These are phyloP conservation scores for Fraxinus anomala DNA, from an alignment of 257 asterid species.

Conservation along the genomic window DNA sequence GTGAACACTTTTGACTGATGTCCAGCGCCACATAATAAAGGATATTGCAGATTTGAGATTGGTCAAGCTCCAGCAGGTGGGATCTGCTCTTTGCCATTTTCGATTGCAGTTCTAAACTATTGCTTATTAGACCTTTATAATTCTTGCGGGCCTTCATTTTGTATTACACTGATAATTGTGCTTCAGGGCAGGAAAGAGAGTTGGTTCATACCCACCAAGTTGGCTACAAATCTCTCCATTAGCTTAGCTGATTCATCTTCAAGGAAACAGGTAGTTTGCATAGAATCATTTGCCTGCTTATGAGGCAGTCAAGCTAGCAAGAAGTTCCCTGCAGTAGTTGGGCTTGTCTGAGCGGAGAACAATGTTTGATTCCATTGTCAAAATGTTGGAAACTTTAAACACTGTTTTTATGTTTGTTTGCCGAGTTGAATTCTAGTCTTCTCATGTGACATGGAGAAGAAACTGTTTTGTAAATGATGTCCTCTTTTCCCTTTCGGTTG, in stretches of 20 bases:
- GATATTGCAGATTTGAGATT: slow-evolving; percentile 94
- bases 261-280: slow-evolving; percentile 70
- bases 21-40: slow-evolving; percentile 65
- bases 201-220: slow-evolving; percentile 96
- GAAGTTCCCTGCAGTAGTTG: slow-evolving; percentile 6
- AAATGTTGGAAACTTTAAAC: slow-evolving; percentile 5
- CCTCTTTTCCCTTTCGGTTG: slow-evolving; percentile 15
- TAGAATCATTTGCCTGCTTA: neutral
- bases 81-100: slow-evolving; percentile 17
- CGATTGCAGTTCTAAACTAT: neutral
- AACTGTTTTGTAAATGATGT: slow-evolving; percentile 11
- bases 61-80: slow-evolving; percentile 95
- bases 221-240: slow-evolving; percentile 93
- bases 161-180: slow-evolving; percentile 26
- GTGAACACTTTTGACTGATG: slow-evolving; percentile 67
- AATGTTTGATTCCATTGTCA: slow-evolving; percentile 12
- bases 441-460: slow-evolving; percentile 10
- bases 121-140: slow-evolving; percentile 10
- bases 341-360: slow-evolving; percentile 15
- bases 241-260: slow-evolving; percentile 89
- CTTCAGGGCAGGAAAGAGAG: slow-evolving; percentile 85
- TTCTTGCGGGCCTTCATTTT: slow-evolving; percentile 14
- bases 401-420: slow-evolving; percentile 7
- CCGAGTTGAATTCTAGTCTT: neutral
- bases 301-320: neutral